These are phyloP conservation scores for Diplosphaera chodatii DNA, from an alignment of 139 green algal genomes.

Conservation along the genomic window DNA sequence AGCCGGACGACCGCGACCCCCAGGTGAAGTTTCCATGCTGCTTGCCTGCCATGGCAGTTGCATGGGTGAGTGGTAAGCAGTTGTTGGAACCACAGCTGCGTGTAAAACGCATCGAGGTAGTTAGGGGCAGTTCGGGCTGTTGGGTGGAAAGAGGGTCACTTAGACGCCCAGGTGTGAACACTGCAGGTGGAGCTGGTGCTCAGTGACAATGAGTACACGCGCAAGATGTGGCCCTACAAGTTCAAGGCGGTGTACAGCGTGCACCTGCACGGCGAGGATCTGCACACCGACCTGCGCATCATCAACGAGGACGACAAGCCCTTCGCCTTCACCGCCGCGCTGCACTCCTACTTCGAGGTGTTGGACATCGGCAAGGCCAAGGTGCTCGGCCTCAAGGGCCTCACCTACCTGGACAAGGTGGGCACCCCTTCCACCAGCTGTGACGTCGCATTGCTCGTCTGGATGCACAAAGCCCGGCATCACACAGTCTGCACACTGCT, in stretches of 20 bases:
- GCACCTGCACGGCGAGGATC: conserved; percentile 72
- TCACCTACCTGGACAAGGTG: conserved; percentile 83
- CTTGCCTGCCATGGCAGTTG: too few species aligned
- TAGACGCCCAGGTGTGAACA: too few species aligned
- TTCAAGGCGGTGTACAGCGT: conserved; percentile 79
- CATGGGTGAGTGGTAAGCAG: too few species aligned
- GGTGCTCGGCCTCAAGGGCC: conserved; percentile 60
- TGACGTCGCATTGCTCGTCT: too few species aligned
- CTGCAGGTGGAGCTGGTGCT: conserved; percentile 73
- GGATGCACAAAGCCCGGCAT: too few species aligned
- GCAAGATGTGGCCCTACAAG: conserved; percentile 77
- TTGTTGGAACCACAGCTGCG: too few species aligned
- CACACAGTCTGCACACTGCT: too few species aligned
- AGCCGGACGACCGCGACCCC: conserved; percentile 85
- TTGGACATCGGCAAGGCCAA: conserved; percentile 50
- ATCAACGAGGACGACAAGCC: conserved; percentile 77
- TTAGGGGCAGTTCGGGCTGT: too few species aligned
- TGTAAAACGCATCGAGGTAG: too few species aligned
- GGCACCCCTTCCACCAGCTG: too few species aligned
- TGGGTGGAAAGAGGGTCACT: too few species aligned
- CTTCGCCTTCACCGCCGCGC: conserved; percentile 89
- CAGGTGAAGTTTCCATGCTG: too few species aligned
- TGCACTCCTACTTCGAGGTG: conserved; percentile 96
- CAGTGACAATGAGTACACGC: conserved; percentile 83
- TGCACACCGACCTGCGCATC: conserved; percentile 73